phyloP scores from a whole-genome alignment of 1,284 basidiomycete species.

The Wallemia hederae region DNA sequence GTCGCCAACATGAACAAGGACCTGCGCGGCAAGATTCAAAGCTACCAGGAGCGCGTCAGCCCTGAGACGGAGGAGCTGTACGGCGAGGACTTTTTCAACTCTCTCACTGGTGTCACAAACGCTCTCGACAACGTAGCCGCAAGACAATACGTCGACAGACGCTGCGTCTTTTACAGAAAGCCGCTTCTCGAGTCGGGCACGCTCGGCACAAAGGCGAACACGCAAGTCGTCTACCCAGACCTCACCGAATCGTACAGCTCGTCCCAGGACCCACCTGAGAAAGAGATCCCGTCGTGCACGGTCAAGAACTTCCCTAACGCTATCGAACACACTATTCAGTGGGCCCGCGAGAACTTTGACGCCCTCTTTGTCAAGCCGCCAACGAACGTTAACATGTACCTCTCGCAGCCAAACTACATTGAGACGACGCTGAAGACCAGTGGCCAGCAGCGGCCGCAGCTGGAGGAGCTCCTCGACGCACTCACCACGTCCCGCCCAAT shows the following conservation, averaged over 20 bases:
- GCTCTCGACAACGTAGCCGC: conserved; percentile 90
- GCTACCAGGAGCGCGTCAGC: conserved; percentile 83
- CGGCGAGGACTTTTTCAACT: conserved; percentile 60
- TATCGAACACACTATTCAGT: conserved; percentile 96
- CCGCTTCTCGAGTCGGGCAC: conserved; percentile 92
- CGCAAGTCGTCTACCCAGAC: conserved; percentile 83
- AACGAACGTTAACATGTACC: conserved; percentile 82
- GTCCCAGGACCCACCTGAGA: conserved; percentile 96
- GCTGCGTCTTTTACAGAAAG: conserved; percentile 92
- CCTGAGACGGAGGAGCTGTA: conserved; percentile 77
- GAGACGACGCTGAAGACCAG: conserved; percentile 71
- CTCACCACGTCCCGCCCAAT: conserved; percentile 76
- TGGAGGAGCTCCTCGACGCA: conserved; percentile 68
- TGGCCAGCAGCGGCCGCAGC: conserved; percentile 64
- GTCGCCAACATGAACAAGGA: conserved; percentile 93
- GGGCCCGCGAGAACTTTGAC: conserved; percentile 83
- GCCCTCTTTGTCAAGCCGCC: conserved; percentile 77
- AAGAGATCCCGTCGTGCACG: conserved; percentile 88
- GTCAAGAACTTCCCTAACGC: conserved; percentile 98
- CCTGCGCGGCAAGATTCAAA: conserved; percentile 56
- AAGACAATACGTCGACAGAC: conserved; percentile 96
- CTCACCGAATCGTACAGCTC: conserved; percentile 93
- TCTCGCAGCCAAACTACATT: conserved; percentile 85
- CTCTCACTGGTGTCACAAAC: conserved; percentile 88
- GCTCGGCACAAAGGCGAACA: conserved; percentile 93